A percentile compares a stretch with the other conserved stretches of the same genome.
These are phyloP conservation scores for Lactarius sanguifluus DNA, from an alignment of 768 basidiomycete species.

Conservation along the genomic window DNA sequence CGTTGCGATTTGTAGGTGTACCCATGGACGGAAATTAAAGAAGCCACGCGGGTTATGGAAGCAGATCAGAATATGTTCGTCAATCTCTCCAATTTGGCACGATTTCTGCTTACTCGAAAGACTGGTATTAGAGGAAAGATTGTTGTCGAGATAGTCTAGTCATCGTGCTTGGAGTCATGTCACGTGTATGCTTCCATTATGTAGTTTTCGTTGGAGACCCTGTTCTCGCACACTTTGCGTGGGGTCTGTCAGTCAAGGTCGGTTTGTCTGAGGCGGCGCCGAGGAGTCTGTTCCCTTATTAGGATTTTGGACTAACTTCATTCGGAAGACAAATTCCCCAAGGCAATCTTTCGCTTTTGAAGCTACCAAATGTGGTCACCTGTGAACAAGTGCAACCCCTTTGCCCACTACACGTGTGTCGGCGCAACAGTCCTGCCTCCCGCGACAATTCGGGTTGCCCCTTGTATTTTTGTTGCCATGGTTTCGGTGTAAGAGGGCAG, in stretches of 20 bases:
- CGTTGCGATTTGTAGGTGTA: constrained; percentile 55
- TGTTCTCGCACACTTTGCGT: not conserved
- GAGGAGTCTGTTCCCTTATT: not conserved
- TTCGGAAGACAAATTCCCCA: not conserved
- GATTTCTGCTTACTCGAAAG: constrained; percentile 6
- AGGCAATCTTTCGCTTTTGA: not conserved
- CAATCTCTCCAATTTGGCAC: not conserved
- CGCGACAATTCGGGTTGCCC: not conserved
- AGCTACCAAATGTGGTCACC: not conserved
- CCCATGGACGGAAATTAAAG: constrained; percentile 74
- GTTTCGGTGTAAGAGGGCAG: not conserved
- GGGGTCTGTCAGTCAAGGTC: not conserved
- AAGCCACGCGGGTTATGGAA: constrained; percentile 84
- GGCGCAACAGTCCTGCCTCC: constrained; percentile 3
- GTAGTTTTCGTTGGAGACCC: not conserved
- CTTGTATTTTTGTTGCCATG: constrained; percentile 3
- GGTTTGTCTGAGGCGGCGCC: not conserved
- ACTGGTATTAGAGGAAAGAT: constrained; percentile 31
- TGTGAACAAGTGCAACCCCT: not conserved
- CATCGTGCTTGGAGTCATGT: not conserved
- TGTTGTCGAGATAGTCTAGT: constrained; percentile 31
- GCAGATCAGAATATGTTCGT: constrained; percentile 57
- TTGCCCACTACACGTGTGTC: not conserved
- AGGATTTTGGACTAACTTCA: not conserved
- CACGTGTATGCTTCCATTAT: not conserved